phyloP scores from a whole-genome alignment of 176 grass and related monocot genomes.

The Avena eriantha region DNA sequence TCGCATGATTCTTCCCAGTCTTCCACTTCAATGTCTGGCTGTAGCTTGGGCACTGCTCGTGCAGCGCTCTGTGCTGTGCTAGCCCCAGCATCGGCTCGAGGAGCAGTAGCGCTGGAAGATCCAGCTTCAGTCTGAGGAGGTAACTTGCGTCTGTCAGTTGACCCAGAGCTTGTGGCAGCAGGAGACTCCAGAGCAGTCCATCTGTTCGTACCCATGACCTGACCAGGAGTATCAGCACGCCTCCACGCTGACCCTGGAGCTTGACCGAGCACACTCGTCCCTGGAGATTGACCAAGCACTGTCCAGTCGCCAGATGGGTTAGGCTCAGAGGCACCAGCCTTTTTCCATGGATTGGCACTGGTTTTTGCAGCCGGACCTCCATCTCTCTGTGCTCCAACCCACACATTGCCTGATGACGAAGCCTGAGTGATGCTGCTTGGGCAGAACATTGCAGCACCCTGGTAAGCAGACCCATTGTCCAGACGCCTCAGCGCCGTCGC shows the following conservation, averaged over 20 bases:
- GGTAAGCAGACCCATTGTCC: constrained; percentile 92
- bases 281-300: constrained; percentile 5
- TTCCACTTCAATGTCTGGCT: constrained; percentile 63
- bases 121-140: neutral
- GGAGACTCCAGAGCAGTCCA: constrained; percentile 81
- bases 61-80: constrained; percentile 14
- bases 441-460: constrained; percentile 63
- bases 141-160: constrained; percentile 10
- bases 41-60: constrained; percentile 39
- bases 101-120: neutral
- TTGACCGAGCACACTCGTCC: constrained; percentile 40
- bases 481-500: constrained; percentile 83
- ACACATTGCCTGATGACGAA: constrained; percentile 46
- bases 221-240: constrained; percentile 17
- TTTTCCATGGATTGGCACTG: constrained; percentile 79
- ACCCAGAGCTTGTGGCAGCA: constrained; percentile 36
- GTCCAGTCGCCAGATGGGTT: constrained; percentile 56
- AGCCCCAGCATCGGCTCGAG: neutral
- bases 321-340: constrained; percentile 53
- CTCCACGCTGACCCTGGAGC: constrained; percentile 47
- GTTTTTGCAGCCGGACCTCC: constrained; percentile 46
- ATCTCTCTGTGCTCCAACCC: constrained; percentile 47
- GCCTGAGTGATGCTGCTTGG: constrained; percentile 44
- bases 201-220: constrained; percentile 51
- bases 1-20: constrained; percentile 94